Conservation (phyloP, 306 rosid genomes). For the Vigna radiata region DNA sequence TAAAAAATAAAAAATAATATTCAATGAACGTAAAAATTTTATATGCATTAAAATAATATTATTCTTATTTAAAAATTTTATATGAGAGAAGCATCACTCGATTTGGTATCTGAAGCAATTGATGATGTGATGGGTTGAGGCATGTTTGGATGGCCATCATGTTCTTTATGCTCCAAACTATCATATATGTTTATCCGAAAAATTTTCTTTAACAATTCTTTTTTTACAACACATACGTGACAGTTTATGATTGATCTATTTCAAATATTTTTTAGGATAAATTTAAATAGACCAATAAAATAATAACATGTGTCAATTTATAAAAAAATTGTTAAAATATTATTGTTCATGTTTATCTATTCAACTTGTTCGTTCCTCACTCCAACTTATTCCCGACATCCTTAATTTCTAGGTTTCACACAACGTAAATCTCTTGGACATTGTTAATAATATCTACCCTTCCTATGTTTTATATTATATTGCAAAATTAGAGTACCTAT, state of each 20-base stretch:
- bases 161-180: slow-evolving; percentile 81
- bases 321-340: no score
- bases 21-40: no score
- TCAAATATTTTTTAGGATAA: no score
- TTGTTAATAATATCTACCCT: slow-evolving; percentile 16
- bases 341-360: slow-evolving; percentile 43
- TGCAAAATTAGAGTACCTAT: slow-evolving; percentile 21
- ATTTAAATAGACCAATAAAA: no score
- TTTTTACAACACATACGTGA: no score
- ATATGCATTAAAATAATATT: no score
- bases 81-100: no score
- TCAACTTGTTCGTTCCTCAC: slow-evolving; percentile 42
- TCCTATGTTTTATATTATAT: slow-evolving; percentile 16
- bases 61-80: background rate
- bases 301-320: no score
- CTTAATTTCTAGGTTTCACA: slow-evolving; percentile 45
- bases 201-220: no score
- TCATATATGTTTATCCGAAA: no score
- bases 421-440: slow-evolving; percentile 54
- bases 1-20: no score
- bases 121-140: background rate
- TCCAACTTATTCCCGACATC: slow-evolving; percentile 44
- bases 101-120: background rate
- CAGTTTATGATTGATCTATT: no score
- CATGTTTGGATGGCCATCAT: slow-evolving; percentile 63